Evolutionary conservation across 106 monocot species (phyloP), one percentile per base, ranked within the genome.

Genomic region (Acorus calamus): DNA sequence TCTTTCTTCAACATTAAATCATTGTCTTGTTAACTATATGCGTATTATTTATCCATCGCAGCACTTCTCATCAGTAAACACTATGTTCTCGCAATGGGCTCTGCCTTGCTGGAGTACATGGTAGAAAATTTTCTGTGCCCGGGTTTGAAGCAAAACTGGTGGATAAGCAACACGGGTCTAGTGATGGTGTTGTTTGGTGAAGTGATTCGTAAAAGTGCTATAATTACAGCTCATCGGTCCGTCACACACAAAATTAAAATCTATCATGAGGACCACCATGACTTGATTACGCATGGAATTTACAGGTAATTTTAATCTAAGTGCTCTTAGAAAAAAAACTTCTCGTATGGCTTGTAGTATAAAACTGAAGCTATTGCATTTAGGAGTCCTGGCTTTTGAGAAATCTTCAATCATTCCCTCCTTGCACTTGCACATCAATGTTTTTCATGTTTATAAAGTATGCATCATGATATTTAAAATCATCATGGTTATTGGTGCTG

Each of bases 1-100:
- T 28, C 28, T 28, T 28, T 28, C 28, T 28, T 28, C 28, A 28
- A 56, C 56, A 56, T 28, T 56, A 12, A 56, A 13, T 11, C 56
- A 11, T 56, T 56, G 28, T 13, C 28, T 56, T 11, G 42, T 44
- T 55, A 42, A 42, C 7, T 54, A 56, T 10, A 8, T 5, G 48
- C 6, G 13, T 51, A 49, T 5, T 11, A 56, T 65, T 53, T 69
- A 46, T 47, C 58, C 71, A 50, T 52, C 87, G 73, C 94, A 96
- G 94, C 94, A 44, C 75, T 90, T 66, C 62, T 90, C 59, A 80
- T 96, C 47, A 96, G 84, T 82, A 87, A 82, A 64, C 87, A 90
- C 14, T 96, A 96, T 67, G 51, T 75, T 57, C 4, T 87, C 28
- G 94, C 94, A 61, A 96, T 96, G 94, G 47, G 28, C 28, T 89